Conservation (phyloP, 1,284 basidiomycete genomes). For the Rhodotorula mucilaginosa region DNA sequence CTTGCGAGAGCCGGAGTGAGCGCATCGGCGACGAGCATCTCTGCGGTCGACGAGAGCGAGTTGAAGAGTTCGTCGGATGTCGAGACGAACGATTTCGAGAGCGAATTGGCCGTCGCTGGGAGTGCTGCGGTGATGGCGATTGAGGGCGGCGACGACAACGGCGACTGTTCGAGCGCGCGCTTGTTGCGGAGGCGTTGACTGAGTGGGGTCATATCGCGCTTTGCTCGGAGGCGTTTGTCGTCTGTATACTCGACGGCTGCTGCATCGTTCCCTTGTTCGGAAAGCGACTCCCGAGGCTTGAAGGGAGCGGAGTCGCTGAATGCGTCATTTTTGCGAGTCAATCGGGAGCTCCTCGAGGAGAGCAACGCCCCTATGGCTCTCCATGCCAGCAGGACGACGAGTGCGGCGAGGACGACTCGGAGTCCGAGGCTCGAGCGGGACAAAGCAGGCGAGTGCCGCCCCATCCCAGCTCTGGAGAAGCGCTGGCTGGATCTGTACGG, state of each 20-base stretch:
- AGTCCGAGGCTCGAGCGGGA: conserved; percentile 1
- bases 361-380: not conserved
- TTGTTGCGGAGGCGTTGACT: not conserved
- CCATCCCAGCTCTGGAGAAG: not conserved
- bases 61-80: conserved; percentile 5
- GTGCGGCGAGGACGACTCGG: not conserved
- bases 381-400: not conserved
- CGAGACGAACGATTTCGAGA: not conserved
- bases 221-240: not conserved
- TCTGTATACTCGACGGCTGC: too few relatives aligned
- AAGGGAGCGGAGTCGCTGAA: too few relatives aligned
- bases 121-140: conserved; percentile 3
- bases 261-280: too few relatives aligned
- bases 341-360: too few relatives aligned
- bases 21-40: not conserved
- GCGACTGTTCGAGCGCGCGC: not conserved
- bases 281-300: too few relatives aligned
- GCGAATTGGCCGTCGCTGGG: conserved; percentile 7
- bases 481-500: not conserved
- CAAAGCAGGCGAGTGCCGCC: not conserved
- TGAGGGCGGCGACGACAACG: not conserved
- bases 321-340: too few relatives aligned
- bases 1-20: not conserved
- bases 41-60: conserved; percentile 1
- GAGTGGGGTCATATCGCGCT: not conserved